Evolutionary conservation across 2,329 filamentous ascomycete species (phyloP).

Genomic region (Cephalotrichum gorgonifer): DNA sequence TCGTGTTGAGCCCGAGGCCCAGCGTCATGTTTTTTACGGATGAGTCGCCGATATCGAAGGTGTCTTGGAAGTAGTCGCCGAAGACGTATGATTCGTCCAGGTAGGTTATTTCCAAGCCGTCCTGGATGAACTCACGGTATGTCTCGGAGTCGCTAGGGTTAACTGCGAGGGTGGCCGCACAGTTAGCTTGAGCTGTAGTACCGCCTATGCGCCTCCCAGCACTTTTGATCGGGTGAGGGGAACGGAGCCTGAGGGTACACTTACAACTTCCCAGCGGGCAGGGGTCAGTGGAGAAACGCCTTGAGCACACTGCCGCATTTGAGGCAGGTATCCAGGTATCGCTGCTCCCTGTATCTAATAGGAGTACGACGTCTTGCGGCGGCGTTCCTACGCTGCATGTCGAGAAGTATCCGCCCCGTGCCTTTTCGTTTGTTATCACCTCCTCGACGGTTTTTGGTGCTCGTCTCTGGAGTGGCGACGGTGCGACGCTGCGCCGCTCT

Average conservation of each 20-base stretch:
- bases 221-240: neutral
- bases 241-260: constrained; percentile 9
- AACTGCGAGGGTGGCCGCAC: constrained; percentile 24
- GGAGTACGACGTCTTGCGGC: constrained; percentile 42
- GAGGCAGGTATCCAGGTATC: constrained; percentile 49
- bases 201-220: neutral
- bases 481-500: neutral
- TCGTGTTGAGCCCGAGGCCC: constrained; percentile 44
- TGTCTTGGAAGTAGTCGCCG: constrained; percentile 50
- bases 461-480: neutral
- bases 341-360: constrained; percentile 56
- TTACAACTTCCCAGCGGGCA: constrained; percentile 37
- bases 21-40: constrained; percentile 45
- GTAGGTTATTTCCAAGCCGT: constrained; percentile 48
- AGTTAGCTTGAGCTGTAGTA: constrained; percentile 12
- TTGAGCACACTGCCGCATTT: constrained; percentile 26
- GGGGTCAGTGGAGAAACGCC: constrained; percentile 13
- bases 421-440: constrained; percentile 3
- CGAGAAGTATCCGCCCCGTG: constrained; percentile 36
- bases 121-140: constrained; percentile 28
- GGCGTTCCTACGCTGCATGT: constrained; percentile 48
- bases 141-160: constrained; percentile 32
- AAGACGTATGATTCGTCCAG: constrained; percentile 46
- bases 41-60: constrained; percentile 42
- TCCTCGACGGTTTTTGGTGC: neutral